These are phyloP conservation scores for Pinus albicaulis DNA, from an alignment of 75 land plant genomes.

Conservation along the genomic window DNA sequence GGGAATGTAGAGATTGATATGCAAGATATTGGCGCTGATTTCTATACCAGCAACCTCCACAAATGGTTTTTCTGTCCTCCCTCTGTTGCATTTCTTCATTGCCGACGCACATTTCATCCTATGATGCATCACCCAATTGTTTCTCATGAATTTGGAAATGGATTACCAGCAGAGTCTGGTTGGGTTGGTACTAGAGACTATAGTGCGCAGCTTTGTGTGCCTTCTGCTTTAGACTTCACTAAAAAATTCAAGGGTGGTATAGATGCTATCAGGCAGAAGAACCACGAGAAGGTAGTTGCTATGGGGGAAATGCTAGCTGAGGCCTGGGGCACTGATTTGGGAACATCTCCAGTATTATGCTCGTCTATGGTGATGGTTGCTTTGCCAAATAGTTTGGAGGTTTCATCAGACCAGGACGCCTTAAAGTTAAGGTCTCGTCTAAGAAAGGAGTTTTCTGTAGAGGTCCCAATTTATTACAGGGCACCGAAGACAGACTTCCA, in stretches of 20 bases:
- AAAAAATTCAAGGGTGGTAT: conserved; percentile 68
- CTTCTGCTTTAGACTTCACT: conserved; percentile 63
- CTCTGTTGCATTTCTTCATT: conserved; percentile 73
- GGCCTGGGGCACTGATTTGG: conserved; percentile 81
- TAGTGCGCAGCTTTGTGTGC: conserved; percentile 82
- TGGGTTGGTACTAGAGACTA: conserved; percentile 98
- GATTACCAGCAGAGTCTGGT: conserved; percentile 71
- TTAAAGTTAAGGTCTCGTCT: conserved; percentile 63
- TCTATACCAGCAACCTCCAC: conserved; percentile 83
- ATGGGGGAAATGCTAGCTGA: conserved; percentile 87
- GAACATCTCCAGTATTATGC: conserved; percentile 70
- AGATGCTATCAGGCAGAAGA: conserved; percentile 50
- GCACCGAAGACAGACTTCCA: conserved; percentile 9
- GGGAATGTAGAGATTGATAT: conserved; percentile 70
- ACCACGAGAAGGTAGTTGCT: conserved; percentile 66
- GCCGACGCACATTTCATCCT: conserved; percentile 14
- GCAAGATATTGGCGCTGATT: conserved; percentile 81
- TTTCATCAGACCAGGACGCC: conserved; percentile 55
- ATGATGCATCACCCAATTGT: conserved; percentile 84
- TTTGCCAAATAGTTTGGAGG: conserved; percentile 48
- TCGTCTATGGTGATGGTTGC: conserved; percentile 90
- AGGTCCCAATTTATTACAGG: conserved; percentile 72
- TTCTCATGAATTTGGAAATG: conserved; percentile 85
- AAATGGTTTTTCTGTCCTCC: conserved; percentile 96
- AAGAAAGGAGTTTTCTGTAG: conserved; percentile 55